Evolutionary conservation across 768 basidiomycete genomes (phyloP), one percentile per base, ranked within the genome.

Genomic region (Boletellus ananiceps): DNA sequence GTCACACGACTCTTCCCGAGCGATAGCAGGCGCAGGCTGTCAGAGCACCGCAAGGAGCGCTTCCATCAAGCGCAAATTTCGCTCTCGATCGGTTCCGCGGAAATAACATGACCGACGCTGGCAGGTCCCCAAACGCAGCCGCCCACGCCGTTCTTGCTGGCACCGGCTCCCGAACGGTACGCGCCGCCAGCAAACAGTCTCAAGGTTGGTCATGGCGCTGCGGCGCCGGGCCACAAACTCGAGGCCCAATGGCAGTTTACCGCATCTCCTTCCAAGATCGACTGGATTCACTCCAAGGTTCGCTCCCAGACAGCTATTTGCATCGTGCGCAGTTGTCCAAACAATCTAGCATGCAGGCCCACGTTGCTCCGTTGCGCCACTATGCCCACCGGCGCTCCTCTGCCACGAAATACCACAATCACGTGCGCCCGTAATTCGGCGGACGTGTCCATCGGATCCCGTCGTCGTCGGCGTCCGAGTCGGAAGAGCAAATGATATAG

Each of bases 201-300:
- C 29, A 29, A 29, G 29, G 29, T 29, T 11, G 11, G 23, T 25
- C 23, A 25, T 25, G 23, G 23, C 4, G 23, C 23, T 25, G 23
- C 23, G 11, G 29, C 29, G 29, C 2, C 11, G 29, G 29, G 29
- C 11, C 27, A 34, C 25, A 2, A 25, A 25, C 18, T 49, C 37
- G 40, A 29, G 33, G 18, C 6, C 59, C 59, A 58, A 52, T 61
- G 15, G 59, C 52, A 44, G 33, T 46, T 48, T 55, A 16, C 16
- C 39, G 15, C 39, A 19, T 12, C 29, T 2, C 11, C 23, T 23
- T 23, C 23, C 23, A 23, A 23, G 5, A 23, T 25, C 6, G 23
- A 25, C 23, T 4, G 23, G 1, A 25, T 37, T 19, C 16, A 18
- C 9, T 4, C 18, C 29, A 29, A 9, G 2, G 29, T 11, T 29